phyloP scores from a whole-genome alignment of 345 rosid genomes.

The Diplotaxis tenuifolia region DNA sequence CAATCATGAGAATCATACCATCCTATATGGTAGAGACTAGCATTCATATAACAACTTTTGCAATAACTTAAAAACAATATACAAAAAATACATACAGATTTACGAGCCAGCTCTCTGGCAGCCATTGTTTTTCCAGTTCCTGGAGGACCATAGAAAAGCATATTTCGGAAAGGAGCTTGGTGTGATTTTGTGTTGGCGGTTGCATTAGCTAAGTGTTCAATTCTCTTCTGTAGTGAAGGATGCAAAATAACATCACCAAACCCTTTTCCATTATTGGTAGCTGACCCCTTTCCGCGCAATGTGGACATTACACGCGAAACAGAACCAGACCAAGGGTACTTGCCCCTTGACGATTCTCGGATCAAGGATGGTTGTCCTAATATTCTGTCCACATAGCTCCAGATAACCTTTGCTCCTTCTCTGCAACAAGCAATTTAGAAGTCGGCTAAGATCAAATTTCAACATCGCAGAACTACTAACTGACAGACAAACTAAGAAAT shows the following conservation, averaged over 20 bases:
- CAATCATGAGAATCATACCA: conserved; percentile 11
- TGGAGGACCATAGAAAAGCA: conserved; percentile 98
- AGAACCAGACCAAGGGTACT: conserved; percentile 95
- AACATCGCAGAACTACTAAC: neutral
- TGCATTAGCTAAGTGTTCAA: conserved; percentile 75
- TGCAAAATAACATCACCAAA: conserved; percentile 96
- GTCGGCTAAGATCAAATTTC: neutral
- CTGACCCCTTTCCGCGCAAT: conserved; percentile 46
- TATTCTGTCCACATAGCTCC: conserved; percentile 99
- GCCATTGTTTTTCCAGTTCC: conserved; percentile 99
- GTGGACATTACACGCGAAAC: conserved; percentile 49
- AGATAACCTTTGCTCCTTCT: conserved; percentile 95
- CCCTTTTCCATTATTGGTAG: conserved; percentile 57
- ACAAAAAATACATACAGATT: conserved; percentile 63
- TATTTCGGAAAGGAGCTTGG: conserved; percentile 89
- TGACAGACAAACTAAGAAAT: neutral
- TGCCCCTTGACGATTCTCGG: conserved; percentile 94
- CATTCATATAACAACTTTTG: neutral
- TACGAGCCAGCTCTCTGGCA: conserved; percentile 84
- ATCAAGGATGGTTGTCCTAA: conserved; percentile 95
- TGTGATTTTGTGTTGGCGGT: conserved; percentile 97
- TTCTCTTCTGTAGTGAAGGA: conserved; percentile 78
- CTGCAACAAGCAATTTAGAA: conserved; percentile 43
- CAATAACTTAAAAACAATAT: neutral
- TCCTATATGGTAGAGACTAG: conserved; percentile 4